A percentile compares a stretch with the other conserved stretches of the same genome.
Evolutionary conservation across 768 basidiomycete genomes (phyloP).

Genomic region (Boletus subparvulus): DNA sequence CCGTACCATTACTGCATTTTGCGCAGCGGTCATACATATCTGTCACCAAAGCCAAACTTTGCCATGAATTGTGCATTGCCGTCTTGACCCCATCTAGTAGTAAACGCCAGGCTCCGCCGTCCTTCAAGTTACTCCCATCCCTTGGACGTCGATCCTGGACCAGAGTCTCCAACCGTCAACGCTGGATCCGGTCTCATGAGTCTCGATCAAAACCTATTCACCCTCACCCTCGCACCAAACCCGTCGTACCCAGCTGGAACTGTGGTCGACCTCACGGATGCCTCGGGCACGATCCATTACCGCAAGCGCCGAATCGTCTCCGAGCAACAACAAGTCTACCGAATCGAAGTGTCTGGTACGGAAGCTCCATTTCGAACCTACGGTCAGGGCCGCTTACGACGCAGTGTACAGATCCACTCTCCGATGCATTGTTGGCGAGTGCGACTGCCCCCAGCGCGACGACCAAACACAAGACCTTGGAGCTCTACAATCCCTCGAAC

Average conservation of each 20-base stretch:
- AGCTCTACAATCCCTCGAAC: constrained; percentile 71
- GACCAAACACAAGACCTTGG: constrained; percentile 71
- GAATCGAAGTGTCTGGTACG: constrained; percentile 67
- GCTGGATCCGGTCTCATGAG: constrained; percentile 49
- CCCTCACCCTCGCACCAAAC: constrained; percentile 62
- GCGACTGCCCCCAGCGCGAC: constrained; percentile 62
- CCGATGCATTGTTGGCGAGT: constrained; percentile 67
- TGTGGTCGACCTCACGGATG: constrained; percentile 70
- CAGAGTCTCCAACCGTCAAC: background rate
- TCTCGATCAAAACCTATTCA: constrained; percentile 84
- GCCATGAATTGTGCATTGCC: background rate
- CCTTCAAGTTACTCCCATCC: background rate
- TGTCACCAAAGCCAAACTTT: background rate
- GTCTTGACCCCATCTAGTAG: background rate
- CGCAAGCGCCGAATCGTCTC: constrained; percentile 62
- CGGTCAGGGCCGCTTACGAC: background rate
- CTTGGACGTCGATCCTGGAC: too few species aligned
- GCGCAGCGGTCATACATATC: background rate
- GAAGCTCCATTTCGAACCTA: background rate
- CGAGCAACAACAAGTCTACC: constrained; percentile 45
- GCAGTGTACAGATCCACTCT: constrained; percentile 61
- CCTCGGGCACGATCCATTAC: constrained; percentile 64
- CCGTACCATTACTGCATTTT: background rate
- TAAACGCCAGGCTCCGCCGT: background rate
- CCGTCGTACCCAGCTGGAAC: constrained; percentile 48